A percentile compares a stretch with the other conserved stretches of the same genome.
These are phyloP conservation scores for Paragyromitra xinjiangensis DNA, from an alignment of 495 filamentous ascomycete species.

Conservation along the genomic window DNA sequence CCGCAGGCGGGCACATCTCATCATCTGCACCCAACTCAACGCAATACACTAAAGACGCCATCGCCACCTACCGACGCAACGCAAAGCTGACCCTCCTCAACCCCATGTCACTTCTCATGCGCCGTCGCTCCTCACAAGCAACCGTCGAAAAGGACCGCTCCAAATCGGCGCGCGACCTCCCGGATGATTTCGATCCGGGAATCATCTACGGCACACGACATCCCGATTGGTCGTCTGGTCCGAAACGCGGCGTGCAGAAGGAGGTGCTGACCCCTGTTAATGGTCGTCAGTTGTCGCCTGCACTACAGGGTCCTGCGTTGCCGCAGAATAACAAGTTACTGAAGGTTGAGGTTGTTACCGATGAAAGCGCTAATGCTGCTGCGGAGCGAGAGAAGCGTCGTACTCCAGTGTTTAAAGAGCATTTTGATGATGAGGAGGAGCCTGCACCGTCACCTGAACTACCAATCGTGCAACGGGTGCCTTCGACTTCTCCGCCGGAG, in stretches of 20 bases:
- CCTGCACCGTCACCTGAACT: not conserved
- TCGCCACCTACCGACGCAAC: constrained; percentile 59
- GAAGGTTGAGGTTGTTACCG: constrained; percentile 44
- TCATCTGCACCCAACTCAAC: constrained; percentile 11
- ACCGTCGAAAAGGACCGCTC: constrained; percentile 54
- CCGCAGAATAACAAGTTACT: constrained; percentile 33
- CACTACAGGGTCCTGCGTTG: constrained; percentile 16
- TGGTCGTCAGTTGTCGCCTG: constrained; percentile 25
- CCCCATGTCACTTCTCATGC: constrained; percentile 74
- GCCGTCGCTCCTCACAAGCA: constrained; percentile 67
- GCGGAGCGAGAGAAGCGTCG: constrained; percentile 57
- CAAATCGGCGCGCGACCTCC: constrained; percentile 62
- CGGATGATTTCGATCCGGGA: constrained; percentile 76
- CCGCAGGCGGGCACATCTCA: constrained; percentile 9
- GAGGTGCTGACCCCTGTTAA: constrained; percentile 38
- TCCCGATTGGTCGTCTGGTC: constrained; percentile 56
- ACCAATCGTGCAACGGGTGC: not conserved
- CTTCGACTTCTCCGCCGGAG: constrained; percentile 4
- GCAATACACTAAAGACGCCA: constrained; percentile 20
- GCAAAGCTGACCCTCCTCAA: constrained; percentile 74
- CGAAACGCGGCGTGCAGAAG: constrained; percentile 40
- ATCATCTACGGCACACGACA: constrained; percentile 62
- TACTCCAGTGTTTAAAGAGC: constrained; percentile 69
- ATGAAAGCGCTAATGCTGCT: constrained; percentile 15
- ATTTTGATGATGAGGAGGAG: constrained; percentile 67